These are phyloP conservation scores for Ceratobasidium sp. DNA, from an alignment of 1,284 basidiomycete species.

Conservation along the genomic window DNA sequence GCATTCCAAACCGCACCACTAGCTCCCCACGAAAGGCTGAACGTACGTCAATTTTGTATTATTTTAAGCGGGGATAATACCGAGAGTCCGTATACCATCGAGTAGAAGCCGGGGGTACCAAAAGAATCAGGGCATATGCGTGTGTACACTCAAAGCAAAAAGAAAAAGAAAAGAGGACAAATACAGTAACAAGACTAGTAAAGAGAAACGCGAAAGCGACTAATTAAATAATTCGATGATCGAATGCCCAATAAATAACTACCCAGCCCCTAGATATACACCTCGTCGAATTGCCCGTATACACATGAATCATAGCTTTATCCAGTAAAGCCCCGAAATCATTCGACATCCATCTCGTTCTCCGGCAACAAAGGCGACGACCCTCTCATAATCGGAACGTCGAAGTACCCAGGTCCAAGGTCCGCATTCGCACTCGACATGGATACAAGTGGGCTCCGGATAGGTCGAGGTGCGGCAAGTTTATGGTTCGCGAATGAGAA, in stretches of 20 bases:
- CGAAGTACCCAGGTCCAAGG: conserved; percentile 26
- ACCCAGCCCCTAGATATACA: not conserved
- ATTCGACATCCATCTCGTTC: conserved; percentile 30
- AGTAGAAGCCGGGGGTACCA: no score
- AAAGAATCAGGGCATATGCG: no score
- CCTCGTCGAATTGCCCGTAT: no score
- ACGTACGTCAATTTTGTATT: no score
- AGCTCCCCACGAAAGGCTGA: no score
- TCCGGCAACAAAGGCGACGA: conserved; percentile 33
- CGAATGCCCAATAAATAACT: conserved; percentile 6
- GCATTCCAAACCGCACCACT: no score
- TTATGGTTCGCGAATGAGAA: conserved; percentile 23
- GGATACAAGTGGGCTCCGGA: conserved; percentile 24
- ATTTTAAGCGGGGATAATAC: no score
- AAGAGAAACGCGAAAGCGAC: not conserved
- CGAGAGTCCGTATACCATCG: no score
- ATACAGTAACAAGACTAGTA: not conserved
- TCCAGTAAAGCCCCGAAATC: not conserved
- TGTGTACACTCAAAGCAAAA: not conserved
- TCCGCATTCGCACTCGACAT: not conserved
- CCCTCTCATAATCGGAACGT: conserved; percentile 9
- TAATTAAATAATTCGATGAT: not conserved
- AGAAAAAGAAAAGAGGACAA: not conserved
- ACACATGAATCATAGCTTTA: not conserved
- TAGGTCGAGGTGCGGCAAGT: not conserved